These are phyloP conservation scores for Nemania bipapillata DNA, from an alignment of 2,329 filamentous ascomycete genomes.

Conservation along the genomic window DNA sequence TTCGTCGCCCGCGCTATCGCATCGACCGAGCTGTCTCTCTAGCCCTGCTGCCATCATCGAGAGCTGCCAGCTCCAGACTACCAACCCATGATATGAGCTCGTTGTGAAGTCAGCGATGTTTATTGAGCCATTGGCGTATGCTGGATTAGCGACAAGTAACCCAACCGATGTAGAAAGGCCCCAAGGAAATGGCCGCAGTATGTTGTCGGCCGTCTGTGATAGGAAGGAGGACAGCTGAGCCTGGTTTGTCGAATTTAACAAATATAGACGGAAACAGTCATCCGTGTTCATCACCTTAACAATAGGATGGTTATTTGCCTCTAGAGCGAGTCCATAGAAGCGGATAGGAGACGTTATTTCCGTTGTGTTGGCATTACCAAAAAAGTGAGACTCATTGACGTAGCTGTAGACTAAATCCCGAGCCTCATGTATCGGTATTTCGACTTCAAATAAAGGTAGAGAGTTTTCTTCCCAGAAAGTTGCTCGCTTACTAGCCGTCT, in stretches of 20 bases:
- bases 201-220: constrained; percentile 66
- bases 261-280: constrained; percentile 70
- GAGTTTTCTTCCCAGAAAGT: constrained; percentile 71
- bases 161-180: constrained; percentile 68
- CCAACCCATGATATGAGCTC: constrained; percentile 71
- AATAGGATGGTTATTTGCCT: constrained; percentile 61
- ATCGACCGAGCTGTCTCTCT: constrained; percentile 66
- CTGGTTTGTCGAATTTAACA: constrained; percentile 69
- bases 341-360: constrained; percentile 57
- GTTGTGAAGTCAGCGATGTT: constrained; percentile 65
- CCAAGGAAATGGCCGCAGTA: constrained; percentile 67
- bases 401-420: constrained; percentile 61
- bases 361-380: constrained; percentile 58
- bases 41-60: constrained; percentile 72
- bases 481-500: constrained; percentile 61
- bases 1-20: constrained; percentile 50
- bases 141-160: constrained; percentile 70
- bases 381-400: constrained; percentile 55
- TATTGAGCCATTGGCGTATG: constrained; percentile 60
- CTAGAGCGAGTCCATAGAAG: constrained; percentile 68
- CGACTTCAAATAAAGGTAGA: constrained; percentile 66
- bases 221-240: constrained; percentile 66
- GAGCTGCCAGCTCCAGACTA: constrained; percentile 73
- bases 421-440: constrained; percentile 58
- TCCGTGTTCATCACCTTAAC: constrained; percentile 72